Percentiles rank a stretch among this genome's conserved stretches.
phyloP scores from a whole-genome alignment of 1,284 basidiomycete genomes.

The Boletus semigastroideus region DNA sequence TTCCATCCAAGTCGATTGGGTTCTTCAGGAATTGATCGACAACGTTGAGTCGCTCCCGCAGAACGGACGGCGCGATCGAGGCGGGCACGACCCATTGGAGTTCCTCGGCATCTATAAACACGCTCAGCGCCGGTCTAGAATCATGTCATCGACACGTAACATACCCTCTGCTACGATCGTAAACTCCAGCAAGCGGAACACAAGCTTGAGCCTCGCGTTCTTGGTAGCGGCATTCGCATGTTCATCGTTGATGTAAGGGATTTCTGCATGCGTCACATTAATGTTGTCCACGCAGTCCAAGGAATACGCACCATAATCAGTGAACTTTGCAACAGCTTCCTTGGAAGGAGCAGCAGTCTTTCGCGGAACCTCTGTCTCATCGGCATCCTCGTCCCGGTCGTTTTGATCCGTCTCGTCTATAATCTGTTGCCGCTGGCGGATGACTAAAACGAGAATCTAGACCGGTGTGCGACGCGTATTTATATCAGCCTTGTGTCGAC shows the following conservation, averaged over 20 bases:
- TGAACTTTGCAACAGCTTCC: conserved; percentile 71
- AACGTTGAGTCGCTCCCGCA: conserved; percentile 64
- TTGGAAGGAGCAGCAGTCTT: conserved; percentile 54
- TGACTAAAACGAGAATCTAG: conserved; percentile 69
- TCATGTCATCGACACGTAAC: conserved; percentile 9
- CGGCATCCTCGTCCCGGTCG: conserved; percentile 41
- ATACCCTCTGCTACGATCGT: conserved; percentile 59
- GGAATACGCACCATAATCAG: conserved; percentile 68
- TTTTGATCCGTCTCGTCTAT: conserved; percentile 69
- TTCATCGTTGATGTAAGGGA: conserved; percentile 72
- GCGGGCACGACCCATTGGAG: conserved; percentile 81
- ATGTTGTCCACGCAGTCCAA: not conserved
- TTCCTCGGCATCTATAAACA: conserved; percentile 57
- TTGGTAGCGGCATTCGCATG: conserved; percentile 74
- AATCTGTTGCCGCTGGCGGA: conserved; percentile 65
- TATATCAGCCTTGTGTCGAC: conserved; percentile 25
- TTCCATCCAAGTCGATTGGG: conserved; percentile 75
- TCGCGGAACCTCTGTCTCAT: conserved; percentile 45
- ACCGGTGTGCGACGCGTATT: conserved; percentile 6
- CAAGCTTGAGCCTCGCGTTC: conserved; percentile 76
- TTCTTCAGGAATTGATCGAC: conserved; percentile 75
- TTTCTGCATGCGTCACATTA: conserved; percentile 46
- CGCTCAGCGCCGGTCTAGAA: conserved; percentile 7
- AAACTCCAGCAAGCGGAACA: conserved; percentile 76
- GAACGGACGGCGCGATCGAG: conserved; percentile 58